phyloP scores from a whole-genome alignment of 2,329 filamentous ascomycete species.

The Pseudocercospora cruenta region DNA sequence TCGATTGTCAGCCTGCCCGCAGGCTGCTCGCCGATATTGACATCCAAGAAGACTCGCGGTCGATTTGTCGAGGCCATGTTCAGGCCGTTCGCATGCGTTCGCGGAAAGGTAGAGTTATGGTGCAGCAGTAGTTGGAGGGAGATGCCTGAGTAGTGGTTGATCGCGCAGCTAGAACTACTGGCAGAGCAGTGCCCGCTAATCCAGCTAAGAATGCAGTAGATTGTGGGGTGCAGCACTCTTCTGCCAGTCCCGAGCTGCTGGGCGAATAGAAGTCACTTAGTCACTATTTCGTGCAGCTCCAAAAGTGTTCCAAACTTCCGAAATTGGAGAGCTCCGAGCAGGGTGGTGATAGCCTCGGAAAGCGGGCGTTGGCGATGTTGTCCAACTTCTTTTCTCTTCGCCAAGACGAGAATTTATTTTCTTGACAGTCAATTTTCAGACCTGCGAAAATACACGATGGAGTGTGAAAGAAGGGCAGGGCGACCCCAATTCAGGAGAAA shows the following conservation, averaged over 20 bases:
- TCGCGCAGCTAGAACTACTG: background rate
- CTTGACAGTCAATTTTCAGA: background rate
- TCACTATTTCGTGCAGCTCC: background rate
- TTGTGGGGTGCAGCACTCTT: background rate
- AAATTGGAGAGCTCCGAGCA: background rate
- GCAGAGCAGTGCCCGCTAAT: background rate
- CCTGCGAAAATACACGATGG: background rate
- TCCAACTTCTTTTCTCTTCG: background rate
- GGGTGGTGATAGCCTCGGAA: background rate
- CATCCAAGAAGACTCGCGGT: slow-evolving; percentile 48
- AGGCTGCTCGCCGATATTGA: slow-evolving; percentile 46
- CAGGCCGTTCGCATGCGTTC: background rate
- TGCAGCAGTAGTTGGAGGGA: slow-evolving; percentile 3
- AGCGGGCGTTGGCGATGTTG: background rate
- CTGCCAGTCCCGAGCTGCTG: background rate
- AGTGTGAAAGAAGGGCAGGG: background rate
- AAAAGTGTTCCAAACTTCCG: background rate
- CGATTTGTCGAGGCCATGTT: slow-evolving; percentile 31
- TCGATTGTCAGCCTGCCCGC: slow-evolving; percentile 49
- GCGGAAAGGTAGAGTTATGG: background rate
- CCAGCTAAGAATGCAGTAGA: background rate
- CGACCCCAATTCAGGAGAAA: background rate
- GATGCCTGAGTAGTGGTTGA: background rate
- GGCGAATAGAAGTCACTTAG: background rate
- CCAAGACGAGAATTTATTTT: too few relatives aligned